Evolutionary conservation across 768 basidiomycete genomes (phyloP), one percentile per base, ranked within the genome.

Genomic region (Arthromyces matolae): DNA sequence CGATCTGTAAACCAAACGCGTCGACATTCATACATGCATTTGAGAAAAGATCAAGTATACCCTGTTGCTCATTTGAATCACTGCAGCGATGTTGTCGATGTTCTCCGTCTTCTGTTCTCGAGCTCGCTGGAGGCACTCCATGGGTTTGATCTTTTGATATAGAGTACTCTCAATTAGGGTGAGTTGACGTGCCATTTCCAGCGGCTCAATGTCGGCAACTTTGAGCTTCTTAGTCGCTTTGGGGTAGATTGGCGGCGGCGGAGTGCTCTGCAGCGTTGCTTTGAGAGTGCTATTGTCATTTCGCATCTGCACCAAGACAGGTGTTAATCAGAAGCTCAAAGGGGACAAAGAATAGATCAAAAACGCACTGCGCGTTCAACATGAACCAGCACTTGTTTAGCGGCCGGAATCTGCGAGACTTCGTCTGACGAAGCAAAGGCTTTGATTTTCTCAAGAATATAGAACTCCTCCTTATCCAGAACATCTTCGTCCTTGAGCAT

Each of bases 141-240:
- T 84, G 0, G 91, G 86, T 28, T 83, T 82, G 56, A 98, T 95
- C 64, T 80, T 84, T 66, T 87, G 85, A 69, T 92, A 98, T 33
- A 94, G 68, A 38, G 78, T 72, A 54, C 86, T 88, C 66, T 98
- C 95, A 72, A 94, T 76, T 50, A 96, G 83, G 1, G 95, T 97
- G 51, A 98, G 69, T 63, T 98, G 95, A 23, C 95, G 78, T 0
- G 94, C 95, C 14, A 98, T 65, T 66, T 98, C 95, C 47, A 93
- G 66, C 1, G 93, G 76, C 55, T 95, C 89, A 40, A 98, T 79
- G 60, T 98, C 95, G 18, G 81, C 67, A 9, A 98, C 71, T 53
- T 90, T 92, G 50, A 94, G 65, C 65, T 82, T 86, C 70, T 81
- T 84, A 50, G 67, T 72, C 31, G 75, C 68, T 64, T 81, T 87